phyloP scores from a whole-genome alignment of 164 flowering plant genomes.

The Tinospora cordifolia region DNA sequence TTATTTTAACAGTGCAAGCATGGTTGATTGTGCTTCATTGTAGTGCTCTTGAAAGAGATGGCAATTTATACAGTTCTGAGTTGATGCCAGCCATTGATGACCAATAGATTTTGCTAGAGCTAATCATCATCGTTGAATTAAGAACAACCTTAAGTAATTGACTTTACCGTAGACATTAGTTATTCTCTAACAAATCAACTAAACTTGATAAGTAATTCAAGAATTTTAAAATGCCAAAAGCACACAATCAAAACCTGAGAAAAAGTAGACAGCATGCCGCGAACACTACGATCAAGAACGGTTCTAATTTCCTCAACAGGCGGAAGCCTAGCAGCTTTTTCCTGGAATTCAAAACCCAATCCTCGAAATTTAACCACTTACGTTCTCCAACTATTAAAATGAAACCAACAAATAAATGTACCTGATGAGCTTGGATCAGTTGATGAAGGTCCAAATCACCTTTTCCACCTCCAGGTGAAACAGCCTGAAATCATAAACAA shows the following conservation, averaged over 20 bases:
- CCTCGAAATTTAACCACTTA: background rate
- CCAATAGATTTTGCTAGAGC: no score
- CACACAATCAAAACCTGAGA: constrained; percentile 41
- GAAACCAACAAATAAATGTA: constrained; percentile 7
- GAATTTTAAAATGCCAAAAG: no score
- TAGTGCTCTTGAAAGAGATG: no score
- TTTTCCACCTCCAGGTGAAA: constrained; percentile 22
- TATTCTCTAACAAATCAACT: background rate
- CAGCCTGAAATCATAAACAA: constrained; percentile 19
- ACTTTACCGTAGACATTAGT: no score
- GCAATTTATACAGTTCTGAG: no score
- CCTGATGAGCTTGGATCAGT: constrained; percentile 64
- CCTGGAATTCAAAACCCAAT: constrained; percentile 28
- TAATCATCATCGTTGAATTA: no score
- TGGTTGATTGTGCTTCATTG: no score
- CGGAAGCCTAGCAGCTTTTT: constrained; percentile 64
- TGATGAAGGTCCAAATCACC: constrained; percentile 28
- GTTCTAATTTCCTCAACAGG: constrained; percentile 60
- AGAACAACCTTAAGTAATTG: no score
- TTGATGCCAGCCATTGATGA: no score
- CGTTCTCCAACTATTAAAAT: background rate
- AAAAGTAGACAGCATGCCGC: constrained; percentile 76
- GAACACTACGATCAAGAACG: constrained; percentile 40
- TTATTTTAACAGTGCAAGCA: no score
- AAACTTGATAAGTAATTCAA: background rate